Evolutionary conservation across 352 stramenopile species (phyloP).

Genomic region (Salisapilia sapeloensis): DNA sequence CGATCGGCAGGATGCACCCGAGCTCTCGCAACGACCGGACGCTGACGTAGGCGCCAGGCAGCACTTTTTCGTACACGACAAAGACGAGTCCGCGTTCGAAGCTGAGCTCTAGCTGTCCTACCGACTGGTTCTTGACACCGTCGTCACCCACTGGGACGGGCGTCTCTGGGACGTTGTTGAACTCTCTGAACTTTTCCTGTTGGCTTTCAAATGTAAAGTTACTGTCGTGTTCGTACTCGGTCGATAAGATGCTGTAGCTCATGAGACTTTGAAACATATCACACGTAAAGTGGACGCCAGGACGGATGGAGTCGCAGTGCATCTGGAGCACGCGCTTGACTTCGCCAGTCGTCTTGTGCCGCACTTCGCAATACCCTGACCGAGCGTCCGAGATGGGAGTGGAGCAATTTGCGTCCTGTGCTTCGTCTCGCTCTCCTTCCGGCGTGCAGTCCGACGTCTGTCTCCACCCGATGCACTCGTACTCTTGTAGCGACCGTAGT

Average conservation of each 20-base stretch:
- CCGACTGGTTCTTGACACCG: conserved; percentile 5
- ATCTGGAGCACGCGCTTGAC: conserved; percentile 9
- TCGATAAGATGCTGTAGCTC: conserved; percentile 6
- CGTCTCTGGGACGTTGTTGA: conserved; percentile 4
- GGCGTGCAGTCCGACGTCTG: conserved; percentile 21
- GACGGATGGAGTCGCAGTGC: conserved; percentile 9
- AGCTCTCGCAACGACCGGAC: conserved; percentile 13
- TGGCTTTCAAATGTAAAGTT: conserved; percentile 5
- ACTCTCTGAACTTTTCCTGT: conserved; percentile 1
- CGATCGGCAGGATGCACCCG: conserved; percentile 21
- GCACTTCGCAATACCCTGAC: conserved; percentile 14
- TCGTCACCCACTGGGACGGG: conserved; percentile 4
- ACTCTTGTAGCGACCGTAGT: too few species aligned
- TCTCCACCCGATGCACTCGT: conserved; percentile 37
- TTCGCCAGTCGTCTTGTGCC: conserved; percentile 8
- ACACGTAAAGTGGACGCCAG: conserved; percentile 7
- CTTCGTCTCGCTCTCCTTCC: conserved; percentile 9
- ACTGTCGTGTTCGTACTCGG: conserved; percentile 7
- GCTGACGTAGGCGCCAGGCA: conserved; percentile 21
- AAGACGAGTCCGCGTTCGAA: conserved; percentile 25
- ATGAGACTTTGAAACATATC: conserved; percentile 9
- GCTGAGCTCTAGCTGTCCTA: conserved; percentile 5
- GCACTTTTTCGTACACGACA: conserved; percentile 32
- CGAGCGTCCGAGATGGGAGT: conserved; percentile 7
- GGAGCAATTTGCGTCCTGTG: conserved; percentile 9